phyloP scores from a whole-genome alignment of 306 rosid genomes.

The Bauhinia variegata region DNA sequence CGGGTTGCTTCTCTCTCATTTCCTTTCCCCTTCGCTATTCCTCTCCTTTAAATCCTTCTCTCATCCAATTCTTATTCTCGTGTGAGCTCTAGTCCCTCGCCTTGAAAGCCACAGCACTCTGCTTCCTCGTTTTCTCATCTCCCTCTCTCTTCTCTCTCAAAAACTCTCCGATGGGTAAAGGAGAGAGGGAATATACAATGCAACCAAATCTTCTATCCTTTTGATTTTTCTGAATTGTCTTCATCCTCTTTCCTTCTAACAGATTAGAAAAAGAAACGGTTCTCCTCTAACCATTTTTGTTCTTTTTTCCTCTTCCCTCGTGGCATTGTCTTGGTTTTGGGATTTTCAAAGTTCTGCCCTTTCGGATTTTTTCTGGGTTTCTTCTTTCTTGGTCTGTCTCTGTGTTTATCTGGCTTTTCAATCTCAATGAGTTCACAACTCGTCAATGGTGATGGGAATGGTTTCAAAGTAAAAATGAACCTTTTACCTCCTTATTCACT shows the following conservation, averaged over 20 bases:
- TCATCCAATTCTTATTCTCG: slow-evolving; percentile 35
- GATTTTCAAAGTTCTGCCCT: slow-evolving; percentile 20
- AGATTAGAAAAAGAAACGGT: not conserved
- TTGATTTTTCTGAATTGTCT: slow-evolving; percentile 1
- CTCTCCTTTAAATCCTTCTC: slow-evolving; percentile 36
- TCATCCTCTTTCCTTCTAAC: not conserved
- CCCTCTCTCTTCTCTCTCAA: slow-evolving; percentile 33
- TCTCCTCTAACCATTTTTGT: slow-evolving; percentile 2
- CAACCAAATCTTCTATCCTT: slow-evolving; percentile 3
- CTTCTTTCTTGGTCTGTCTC: not conserved
- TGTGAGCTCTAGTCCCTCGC: slow-evolving; percentile 30
- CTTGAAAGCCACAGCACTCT: not conserved
- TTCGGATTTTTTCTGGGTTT: not conserved
- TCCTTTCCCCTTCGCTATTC: not conserved
- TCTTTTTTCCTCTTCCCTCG: slow-evolving; percentile 7
- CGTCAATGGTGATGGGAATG: slow-evolving; percentile 32
- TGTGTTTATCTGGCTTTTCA: not conserved
- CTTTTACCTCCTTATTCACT: slow-evolving; percentile 33
- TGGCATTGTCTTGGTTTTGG: slow-evolving; percentile 27
- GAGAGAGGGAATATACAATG: slow-evolving; percentile 30
- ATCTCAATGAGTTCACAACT: slow-evolving; percentile 47
- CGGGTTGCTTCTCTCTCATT: slow-evolving; percentile 38
- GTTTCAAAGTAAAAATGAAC: slow-evolving; percentile 37
- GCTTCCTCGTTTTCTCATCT: not conserved
- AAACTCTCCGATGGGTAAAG: slow-evolving; percentile 17